A percentile compares a stretch with the other conserved stretches of the same genome.
Evolutionary conservation across 192 early-diverging fungal genomes (phyloP).

Genomic region (Linnemannia elongata): DNA sequence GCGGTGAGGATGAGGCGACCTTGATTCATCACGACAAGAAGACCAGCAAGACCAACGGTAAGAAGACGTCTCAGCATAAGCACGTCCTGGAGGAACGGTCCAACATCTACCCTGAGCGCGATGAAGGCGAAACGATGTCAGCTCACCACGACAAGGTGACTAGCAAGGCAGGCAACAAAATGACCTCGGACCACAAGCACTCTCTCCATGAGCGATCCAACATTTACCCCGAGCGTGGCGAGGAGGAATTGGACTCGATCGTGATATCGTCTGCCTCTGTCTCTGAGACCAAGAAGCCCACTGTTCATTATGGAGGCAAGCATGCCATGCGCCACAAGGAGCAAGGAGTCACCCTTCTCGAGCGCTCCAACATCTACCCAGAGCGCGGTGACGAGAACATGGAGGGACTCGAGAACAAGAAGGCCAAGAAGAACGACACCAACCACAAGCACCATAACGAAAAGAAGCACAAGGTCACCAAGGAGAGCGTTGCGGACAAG

Average conservation of each 20-base stretch:
- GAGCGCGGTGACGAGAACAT: slow-evolving; percentile 9
- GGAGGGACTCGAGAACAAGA: slow-evolving; percentile 12
- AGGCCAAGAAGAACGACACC: slow-evolving; percentile 11
- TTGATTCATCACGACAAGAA: neutral
- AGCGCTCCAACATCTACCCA: slow-evolving; percentile 29
- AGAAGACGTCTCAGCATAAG: neutral
- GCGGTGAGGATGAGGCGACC: too few relatives aligned
- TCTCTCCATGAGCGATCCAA: slow-evolving; percentile 24
- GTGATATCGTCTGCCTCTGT: slow-evolving; percentile 2
- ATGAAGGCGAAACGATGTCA: neutral
- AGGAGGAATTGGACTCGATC: neutral
- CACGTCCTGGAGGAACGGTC: slow-evolving; percentile 11
- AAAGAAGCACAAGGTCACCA: neutral
- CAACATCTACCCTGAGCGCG: slow-evolving; percentile 19
- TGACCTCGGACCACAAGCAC: neutral
- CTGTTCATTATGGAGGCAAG: neutral
- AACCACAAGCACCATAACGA: neutral
- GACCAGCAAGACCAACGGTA: neutral
- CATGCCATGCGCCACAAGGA: slow-evolving; percentile 9
- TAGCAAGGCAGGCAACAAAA: neutral
- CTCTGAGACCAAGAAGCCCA: neutral
- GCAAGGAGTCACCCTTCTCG: neutral
- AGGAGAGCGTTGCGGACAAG: neutral
- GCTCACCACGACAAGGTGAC: neutral
- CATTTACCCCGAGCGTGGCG: slow-evolving; percentile 15